A percentile compares a stretch with the other conserved stretches of the same genome.
Evolutionary conservation across 345 rosid genomes (phyloP).

Genomic region (Hevea brasiliensis): DNA sequence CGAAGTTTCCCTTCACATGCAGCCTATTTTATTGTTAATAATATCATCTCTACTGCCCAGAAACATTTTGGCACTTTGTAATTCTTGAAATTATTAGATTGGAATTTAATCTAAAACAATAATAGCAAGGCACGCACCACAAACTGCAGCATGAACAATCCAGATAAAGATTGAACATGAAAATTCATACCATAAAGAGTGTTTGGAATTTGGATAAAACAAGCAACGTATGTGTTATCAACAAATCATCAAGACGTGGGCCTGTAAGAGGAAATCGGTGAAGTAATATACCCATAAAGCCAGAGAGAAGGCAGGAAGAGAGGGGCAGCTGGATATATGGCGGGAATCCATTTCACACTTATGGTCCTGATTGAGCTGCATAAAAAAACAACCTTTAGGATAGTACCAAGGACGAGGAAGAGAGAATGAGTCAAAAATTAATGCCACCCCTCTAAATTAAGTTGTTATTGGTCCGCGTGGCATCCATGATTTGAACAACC

Average conservation of each 20-base stretch:
- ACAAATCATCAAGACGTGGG: slow-evolving; percentile 12
- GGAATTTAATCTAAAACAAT: neutral
- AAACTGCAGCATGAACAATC: neutral
- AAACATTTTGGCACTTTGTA: neutral
- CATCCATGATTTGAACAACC: slow-evolving; percentile 30
- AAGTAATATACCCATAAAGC: neutral
- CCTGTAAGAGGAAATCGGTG: slow-evolving; percentile 25
- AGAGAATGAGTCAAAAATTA: slow-evolving; percentile 9
- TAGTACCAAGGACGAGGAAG: slow-evolving; percentile 2
- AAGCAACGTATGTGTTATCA: slow-evolving; percentile 7
- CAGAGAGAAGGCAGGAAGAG: slow-evolving; percentile 2
- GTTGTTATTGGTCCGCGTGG: slow-evolving; percentile 60
- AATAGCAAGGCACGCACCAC: neutral
- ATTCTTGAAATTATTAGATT: no score
- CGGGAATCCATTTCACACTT: slow-evolving; percentile 33
- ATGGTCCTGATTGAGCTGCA: slow-evolving; percentile 36
- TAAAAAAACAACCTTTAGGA: slow-evolving; percentile 30
- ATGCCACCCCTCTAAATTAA: slow-evolving; percentile 21
- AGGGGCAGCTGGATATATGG: slow-evolving; percentile 26
- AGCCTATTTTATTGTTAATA: neutral
- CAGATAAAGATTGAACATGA: neutral
- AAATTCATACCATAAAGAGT: neutral
- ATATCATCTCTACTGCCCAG: neutral
- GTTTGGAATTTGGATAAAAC: slow-evolving; percentile 24
- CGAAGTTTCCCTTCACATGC: neutral